Base-by-base conservation (phyloP, 345 rosid genomes). In the Corchorus olitorius region DNA sequence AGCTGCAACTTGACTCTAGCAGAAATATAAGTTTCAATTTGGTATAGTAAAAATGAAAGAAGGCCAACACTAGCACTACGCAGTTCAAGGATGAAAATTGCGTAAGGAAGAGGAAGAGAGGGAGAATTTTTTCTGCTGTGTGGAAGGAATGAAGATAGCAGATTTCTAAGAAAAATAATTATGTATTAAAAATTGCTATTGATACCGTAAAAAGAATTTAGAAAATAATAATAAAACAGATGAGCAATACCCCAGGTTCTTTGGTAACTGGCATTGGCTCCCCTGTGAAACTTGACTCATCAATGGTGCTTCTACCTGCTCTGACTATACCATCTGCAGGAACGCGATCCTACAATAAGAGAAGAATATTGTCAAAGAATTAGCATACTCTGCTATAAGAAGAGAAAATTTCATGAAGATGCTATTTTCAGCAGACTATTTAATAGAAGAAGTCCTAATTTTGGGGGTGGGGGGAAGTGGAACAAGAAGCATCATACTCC, bases 221-320 rank as follows among this genome's bases (percentile, higher is more conserved):
- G 27, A 61, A 62, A 83, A 77, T 35, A 39, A 64, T 61, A 27
- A 27, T 39, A 33, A 3, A 54, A 59, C 66, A 19, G 48, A 68
- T 82, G 78, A 86, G 76, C 73, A 75, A 78, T 92, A 95, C 99
- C 98, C 96, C 97, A 4, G 90, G 83, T 54, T 89, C 77, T 87
- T 95, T 95, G 76, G 96, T 95, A 79, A 87, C 97, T 59, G 98
- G 98, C 90, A 95, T 81, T 66, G 98, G 97, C 88, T 95, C 99
- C 77, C 99, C 99, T 11, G 98, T 93, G 82, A 95, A 95, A 86
- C 97, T 92, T 76, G 99, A 93, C 81, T 93, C 99, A 75, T 95
- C 97, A 78, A 95, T 81, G 34, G 91, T 82, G 80, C 99, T 95
- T 87, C 97, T 92, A 78, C 99, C 99, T 62, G 92, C 93, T 90